Percentiles rank a stretch among this genome's conserved stretches.
Conservation (phyloP, 2,329 filamentous ascomycete genomes). For the Mycocentrospora acerina region DNA sequence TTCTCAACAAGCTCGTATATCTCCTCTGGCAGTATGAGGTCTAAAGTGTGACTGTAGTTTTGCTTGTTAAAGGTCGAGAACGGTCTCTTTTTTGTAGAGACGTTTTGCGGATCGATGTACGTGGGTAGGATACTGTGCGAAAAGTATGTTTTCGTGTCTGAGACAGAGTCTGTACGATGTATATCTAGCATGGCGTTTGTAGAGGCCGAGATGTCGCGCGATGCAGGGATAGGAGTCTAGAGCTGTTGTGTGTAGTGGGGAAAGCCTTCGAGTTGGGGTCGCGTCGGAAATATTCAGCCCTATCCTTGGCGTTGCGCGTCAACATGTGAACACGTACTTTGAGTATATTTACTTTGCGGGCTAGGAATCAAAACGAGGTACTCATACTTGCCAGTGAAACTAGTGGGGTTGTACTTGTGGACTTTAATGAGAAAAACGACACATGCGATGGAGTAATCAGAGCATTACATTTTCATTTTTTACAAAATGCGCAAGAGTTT, state of each 20-base stretch:
- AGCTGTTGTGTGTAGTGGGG: background rate
- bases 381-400: too few relatives aligned
- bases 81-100: slow-evolving; percentile 66
- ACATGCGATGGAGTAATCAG: too few relatives aligned
- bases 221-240: background rate
- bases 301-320: background rate
- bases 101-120: slow-evolving; percentile 65
- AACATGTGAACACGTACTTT: too few relatives aligned
- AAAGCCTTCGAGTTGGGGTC: background rate
- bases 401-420: too few relatives aligned
- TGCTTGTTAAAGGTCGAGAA: slow-evolving; percentile 69
- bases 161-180: slow-evolving; percentile 31
- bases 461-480: too few relatives aligned
- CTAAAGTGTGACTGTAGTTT: slow-evolving; percentile 68
- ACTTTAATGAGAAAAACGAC: too few relatives aligned
- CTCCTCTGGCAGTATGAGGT: slow-evolving; percentile 72
- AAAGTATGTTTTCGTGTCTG: slow-evolving; percentile 68
- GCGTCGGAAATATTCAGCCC: background rate
- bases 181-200: slow-evolving; percentile 36
- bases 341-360: too few relatives aligned
- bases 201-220: too few relatives aligned
- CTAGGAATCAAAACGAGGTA: too few relatives aligned
- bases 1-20: slow-evolving; percentile 57
- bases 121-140: slow-evolving; percentile 66
- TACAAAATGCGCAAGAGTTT: too few relatives aligned